These are phyloP conservation scores for Priceomyces medius DNA, from an alignment of 805 yeast genomes.

Conservation along the genomic window DNA sequence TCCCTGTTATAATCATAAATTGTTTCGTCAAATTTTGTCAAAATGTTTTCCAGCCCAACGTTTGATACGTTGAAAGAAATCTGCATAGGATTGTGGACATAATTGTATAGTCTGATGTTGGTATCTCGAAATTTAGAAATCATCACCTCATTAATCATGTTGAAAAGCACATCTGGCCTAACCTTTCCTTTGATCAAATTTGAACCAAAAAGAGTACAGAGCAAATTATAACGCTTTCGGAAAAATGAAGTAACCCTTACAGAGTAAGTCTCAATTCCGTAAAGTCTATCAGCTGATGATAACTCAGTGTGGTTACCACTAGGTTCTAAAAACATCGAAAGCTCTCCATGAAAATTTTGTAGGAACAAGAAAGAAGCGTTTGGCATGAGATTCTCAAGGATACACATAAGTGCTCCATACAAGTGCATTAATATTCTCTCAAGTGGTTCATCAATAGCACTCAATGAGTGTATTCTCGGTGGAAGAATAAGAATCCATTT, in stretches of 20 bases:
- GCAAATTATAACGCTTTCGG: slow-evolving; percentile 17
- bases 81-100: slow-evolving; percentile 19
- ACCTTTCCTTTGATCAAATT: slow-evolving; percentile 10
- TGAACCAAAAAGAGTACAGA: slow-evolving; percentile 17
- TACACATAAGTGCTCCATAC: slow-evolving; percentile 13
- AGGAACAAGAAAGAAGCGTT: slow-evolving; percentile 18
- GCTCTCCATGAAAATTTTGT: slow-evolving; percentile 22
- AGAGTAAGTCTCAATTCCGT: slow-evolving; percentile 15
- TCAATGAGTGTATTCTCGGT: slow-evolving; percentile 14
- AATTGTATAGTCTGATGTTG: slow-evolving; percentile 14
- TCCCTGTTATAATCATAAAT: slow-evolving; percentile 15
- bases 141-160: slow-evolving; percentile 20
- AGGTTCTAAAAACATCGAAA: slow-evolving; percentile 14
- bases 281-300: slow-evolving; percentile 1
- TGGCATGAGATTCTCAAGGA: slow-evolving; percentile 23
- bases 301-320: slow-evolving; percentile 1
- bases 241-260: slow-evolving; percentile 20
- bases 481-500: slow-evolving; percentile 23
- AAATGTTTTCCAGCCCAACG: slow-evolving; percentile 1
- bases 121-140: slow-evolving; percentile 17
- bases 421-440: slow-evolving; percentile 14
- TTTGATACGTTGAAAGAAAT: slow-evolving; percentile 4
- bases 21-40: slow-evolving; percentile 1
- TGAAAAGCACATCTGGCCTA: slow-evolving; percentile 7
- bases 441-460: slow-evolving; percentile 11